Evolutionary conservation across 2,329 filamentous ascomycete genomes (phyloP), one percentile per base, ranked within the genome.

Genomic region (Diaporthe humulicola): DNA sequence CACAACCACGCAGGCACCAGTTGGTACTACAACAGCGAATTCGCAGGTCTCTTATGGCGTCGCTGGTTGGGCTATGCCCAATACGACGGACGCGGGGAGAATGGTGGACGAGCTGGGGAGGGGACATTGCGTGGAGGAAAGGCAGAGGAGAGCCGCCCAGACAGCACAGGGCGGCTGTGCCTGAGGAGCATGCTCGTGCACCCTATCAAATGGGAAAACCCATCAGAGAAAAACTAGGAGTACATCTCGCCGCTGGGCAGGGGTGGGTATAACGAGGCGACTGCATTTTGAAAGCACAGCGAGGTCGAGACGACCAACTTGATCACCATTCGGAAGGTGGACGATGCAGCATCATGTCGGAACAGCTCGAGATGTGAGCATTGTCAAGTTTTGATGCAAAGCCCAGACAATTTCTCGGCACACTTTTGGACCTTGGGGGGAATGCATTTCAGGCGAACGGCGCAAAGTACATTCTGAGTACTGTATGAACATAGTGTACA

Each of bases 21-120:
- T 58, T 98, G 94, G 94, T 97, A 96, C 83, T 97, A 95, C 83
- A 93, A 95, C 79, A 92, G 92, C 30, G 90, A 92, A 67, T 97
- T 97, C 80, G 92, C 94, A 0, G 90, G 92, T 6, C 90, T 93
- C n/a, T 81, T 97, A 78, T 97, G 95, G 90, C 88, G 93, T 69
- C 88, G 94, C 58, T 98, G 95, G 95, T 84, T 97, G 60, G 89
- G 89, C 0, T 91, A 89, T 77, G 84, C 88, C 22, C 88, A 90
- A 80, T 82, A 85, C 79, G 88, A 90, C 74, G 87, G 87, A 9
- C 84, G 88, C 42, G 87, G 87, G 8, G 80, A 83, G n/a, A 81
- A 85, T 58, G 87, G 88, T 42, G 94, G 84, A 66, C 82, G 82
- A 75, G 86, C 84, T 69, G 88, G 84, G 52, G 85, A 85, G 76